phyloP scores from a whole-genome alignment of 1,284 basidiomycete species.

The Ceratobasidium sp. region DNA sequence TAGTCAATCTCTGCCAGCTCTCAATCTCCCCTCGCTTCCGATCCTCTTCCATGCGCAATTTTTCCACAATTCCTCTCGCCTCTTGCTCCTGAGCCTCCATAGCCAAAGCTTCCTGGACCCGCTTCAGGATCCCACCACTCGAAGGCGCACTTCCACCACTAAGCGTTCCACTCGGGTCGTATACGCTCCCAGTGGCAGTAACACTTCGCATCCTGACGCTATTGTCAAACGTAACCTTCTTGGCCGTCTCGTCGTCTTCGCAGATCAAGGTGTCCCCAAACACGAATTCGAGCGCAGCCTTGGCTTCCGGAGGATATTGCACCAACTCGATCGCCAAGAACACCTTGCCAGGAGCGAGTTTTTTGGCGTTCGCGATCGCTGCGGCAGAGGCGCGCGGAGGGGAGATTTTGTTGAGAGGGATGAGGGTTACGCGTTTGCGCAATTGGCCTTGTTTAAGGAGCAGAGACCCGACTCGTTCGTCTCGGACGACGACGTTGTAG shows the following conservation, averaged over 20 bases:
- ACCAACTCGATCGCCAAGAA: constrained; percentile 87
- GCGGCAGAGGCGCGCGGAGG: background rate
- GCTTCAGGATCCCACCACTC: constrained; percentile 77
- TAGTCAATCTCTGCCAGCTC: constrained; percentile 69
- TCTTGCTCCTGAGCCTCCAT: constrained; percentile 62
- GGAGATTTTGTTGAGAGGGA: constrained; percentile 91
- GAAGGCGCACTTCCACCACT: constrained; percentile 89
- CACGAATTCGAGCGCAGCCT: constrained; percentile 90
- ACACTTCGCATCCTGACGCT: constrained; percentile 82
- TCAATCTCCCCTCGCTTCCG: constrained; percentile 65
- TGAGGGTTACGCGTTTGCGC: constrained; percentile 90
- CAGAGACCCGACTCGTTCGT: constrained; percentile 87
- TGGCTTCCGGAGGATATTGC: constrained; percentile 84
- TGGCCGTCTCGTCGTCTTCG: constrained; percentile 87
- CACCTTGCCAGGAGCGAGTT: constrained; percentile 83
- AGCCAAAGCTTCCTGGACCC: constrained; percentile 82
- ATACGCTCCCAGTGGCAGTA: constrained; percentile 94
- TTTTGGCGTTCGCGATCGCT: constrained; percentile 80
- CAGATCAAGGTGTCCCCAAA: constrained; percentile 95
- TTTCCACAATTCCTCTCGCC: constrained; percentile 56
- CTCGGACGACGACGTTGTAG: constrained; percentile 95
- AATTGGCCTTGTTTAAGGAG: constrained; percentile 84
- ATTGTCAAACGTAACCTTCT: constrained; percentile 85
- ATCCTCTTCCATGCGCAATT: constrained; percentile 49
- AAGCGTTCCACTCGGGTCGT: constrained; percentile 94